Conservation (phyloP, 805 yeast species). For the Candida orba region DNA sequence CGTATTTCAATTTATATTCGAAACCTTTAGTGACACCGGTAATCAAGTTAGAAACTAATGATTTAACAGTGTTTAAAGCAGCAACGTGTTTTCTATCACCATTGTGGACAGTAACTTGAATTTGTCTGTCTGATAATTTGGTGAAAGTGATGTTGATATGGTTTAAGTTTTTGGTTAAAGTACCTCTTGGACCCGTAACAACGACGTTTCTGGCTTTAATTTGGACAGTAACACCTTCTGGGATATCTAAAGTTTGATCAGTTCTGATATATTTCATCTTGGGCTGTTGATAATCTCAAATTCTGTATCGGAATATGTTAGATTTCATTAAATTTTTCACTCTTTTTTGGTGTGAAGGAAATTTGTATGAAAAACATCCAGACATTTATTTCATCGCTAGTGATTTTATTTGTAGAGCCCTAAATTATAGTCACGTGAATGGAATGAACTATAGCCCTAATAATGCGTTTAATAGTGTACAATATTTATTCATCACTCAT, state of each 20-base stretch:
- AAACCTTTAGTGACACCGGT: conserved; percentile 99
- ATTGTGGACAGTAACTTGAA: conserved; percentile 91
- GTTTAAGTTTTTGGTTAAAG: conserved; percentile 79
- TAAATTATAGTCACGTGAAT: neutral
- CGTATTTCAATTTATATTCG: conserved; percentile 99
- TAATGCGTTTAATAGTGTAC: too few species aligned
- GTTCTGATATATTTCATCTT: conserved; percentile 81
- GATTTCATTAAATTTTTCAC: conserved; percentile 1
- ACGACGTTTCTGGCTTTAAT: conserved; percentile 87
- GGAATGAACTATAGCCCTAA: neutral
- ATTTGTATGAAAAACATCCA: neutral
- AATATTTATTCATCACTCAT: too few species aligned
- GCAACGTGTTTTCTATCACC: conserved; percentile 99
- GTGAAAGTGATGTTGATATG: conserved; percentile 93
- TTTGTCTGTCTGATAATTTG: conserved; percentile 62
- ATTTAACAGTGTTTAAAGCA: conserved; percentile 96
- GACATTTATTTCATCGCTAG: neutral
- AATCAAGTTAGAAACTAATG: conserved; percentile 87
- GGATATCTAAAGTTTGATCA: conserved; percentile 75
- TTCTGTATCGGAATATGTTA: neutral
- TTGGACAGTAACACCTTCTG: conserved; percentile 87
- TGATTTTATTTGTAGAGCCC: neutral
- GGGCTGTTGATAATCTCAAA: neutral
- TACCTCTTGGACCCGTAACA: conserved; percentile 98
- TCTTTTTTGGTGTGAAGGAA: neutral